Percentiles rank a stretch among this genome's conserved stretches.
These are phyloP conservation scores for Amylocarpus encephaloides DNA, from an alignment of 2,329 filamentous ascomycete genomes.

Conservation along the genomic window DNA sequence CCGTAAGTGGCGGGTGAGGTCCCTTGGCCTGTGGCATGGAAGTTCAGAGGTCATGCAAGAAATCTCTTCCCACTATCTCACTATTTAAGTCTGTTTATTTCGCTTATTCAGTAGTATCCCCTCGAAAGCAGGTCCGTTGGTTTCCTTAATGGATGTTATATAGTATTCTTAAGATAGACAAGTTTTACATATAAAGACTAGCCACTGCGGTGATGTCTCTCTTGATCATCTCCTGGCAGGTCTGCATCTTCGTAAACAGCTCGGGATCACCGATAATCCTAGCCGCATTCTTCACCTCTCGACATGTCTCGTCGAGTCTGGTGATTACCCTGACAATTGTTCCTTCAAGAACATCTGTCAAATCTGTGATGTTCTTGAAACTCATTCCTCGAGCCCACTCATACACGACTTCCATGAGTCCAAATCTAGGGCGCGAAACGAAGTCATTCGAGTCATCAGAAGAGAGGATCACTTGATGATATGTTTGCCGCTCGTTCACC, in stretches of 20 bases:
- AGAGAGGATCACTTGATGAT: conserved; percentile 86
- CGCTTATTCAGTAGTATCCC: too few relatives aligned
- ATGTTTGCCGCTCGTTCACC: conserved; percentile 82
- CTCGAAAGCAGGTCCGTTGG: too few relatives aligned
- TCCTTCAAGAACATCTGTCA: conserved; percentile 94
- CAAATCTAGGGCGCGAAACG: conserved; percentile 78
- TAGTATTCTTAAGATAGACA: too few relatives aligned
- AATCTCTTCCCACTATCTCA: too few relatives aligned
- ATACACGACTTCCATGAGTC: conserved; percentile 94
- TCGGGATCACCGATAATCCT: conserved; percentile 91
- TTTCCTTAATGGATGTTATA: too few relatives aligned
- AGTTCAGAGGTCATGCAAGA: too few relatives aligned
- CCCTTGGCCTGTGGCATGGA: too few relatives aligned
- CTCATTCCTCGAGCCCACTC: conserved; percentile 98
- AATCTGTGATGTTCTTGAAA: conserved; percentile 92
- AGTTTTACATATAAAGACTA: conserved; percentile 70
- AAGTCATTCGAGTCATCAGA: conserved; percentile 92
- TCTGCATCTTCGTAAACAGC: conserved; percentile 93
- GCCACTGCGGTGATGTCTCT: conserved; percentile 88
- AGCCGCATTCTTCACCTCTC: conserved; percentile 95
- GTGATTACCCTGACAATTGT: conserved; percentile 96
- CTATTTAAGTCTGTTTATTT: too few relatives aligned
- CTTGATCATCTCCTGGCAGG: conserved; percentile 96
- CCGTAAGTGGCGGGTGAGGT: not conserved
- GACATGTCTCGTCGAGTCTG: conserved; percentile 87